Evolutionary conservation across 352 stramenopile species (phyloP), one percentile per base, ranked within the genome.

Genomic region (Phytophthora aleatoria): DNA sequence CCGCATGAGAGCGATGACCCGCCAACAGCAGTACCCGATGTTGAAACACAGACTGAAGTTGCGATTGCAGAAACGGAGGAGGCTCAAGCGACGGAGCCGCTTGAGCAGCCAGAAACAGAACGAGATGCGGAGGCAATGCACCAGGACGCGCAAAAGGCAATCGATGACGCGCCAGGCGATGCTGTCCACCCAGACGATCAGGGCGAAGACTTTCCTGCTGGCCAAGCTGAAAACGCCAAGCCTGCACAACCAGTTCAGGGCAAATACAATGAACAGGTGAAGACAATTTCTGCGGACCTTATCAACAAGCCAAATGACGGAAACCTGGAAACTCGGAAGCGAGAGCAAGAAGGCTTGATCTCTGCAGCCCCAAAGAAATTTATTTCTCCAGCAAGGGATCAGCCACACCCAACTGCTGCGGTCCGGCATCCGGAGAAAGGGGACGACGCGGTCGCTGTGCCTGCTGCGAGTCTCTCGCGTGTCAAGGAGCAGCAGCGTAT

Each of bases 381-480:
- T 1, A 26, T 5, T 20, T 8, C 26, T 52, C 5, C 16, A 13
- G 16, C 30, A 0, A 41, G 12, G 6, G 20, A 27, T 33, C 38
- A 61, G 4, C 39, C 54, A 26, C 50, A 61, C 3, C 61, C 61
- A 27, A 66, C 61, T 60, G 39, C 61, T 71, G 50, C 61, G 3
- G 13, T 27, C 16, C 53, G 48, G 11, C 48, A 54, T 35, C 51
- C 47, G 3, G 51, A 62, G 36, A 71, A 67, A 41, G 51, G 49
- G 7, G 45, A 35, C 30, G 28, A 55, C 9, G 38, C n/a, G 2
- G 42, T 47, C 9, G 33, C 36, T 20, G 39, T 65, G 11, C 52
- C 53, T 28, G 42, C 59, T 48, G 58, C 47, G 20, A 64, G 64
- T 13, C 52, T 45, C 5, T 57, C 52, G 5, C 58, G 48, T 50